Percentiles rank a stretch among this genome's conserved stretches.
These are phyloP conservation scores for Mortierella sp. DNA, from an alignment of 371 early-diverging fungal genomes.

Conservation along the genomic window DNA sequence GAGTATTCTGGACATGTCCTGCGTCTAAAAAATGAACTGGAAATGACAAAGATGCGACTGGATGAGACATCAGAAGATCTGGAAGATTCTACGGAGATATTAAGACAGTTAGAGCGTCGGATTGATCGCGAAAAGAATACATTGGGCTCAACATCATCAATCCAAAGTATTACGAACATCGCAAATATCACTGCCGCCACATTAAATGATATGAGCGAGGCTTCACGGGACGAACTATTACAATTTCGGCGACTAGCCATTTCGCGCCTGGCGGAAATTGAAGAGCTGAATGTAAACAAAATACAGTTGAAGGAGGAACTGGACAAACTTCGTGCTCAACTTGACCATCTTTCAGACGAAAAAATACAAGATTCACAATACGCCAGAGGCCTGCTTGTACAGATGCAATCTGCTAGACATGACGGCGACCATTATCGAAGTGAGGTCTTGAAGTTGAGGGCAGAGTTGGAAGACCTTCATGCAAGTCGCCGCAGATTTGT, in stretches of 20 bases:
- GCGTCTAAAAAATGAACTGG: constrained; percentile 36
- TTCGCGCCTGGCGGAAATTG: constrained; percentile 66
- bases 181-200: constrained; percentile 5
- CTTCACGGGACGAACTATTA: constrained; percentile 51
- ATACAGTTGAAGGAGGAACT: constrained; percentile 60
- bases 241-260: constrained; percentile 60
- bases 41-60: constrained; percentile 36
- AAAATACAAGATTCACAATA: constrained; percentile 60
- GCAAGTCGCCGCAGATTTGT: constrained; percentile 71
- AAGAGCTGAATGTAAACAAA: constrained; percentile 63
- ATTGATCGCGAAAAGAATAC: constrained; percentile 25
- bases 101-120: constrained; percentile 18
- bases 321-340: constrained; percentile 64
- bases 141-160: not conserved
- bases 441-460: constrained; percentile 62
- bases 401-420: constrained; percentile 63
- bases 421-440: constrained; percentile 63
- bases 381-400: constrained; percentile 63
- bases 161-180: not conserved
- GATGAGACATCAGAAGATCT: constrained; percentile 23
- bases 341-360: constrained; percentile 61
- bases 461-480: constrained; percentile 77
- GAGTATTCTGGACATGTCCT: constrained; percentile 28
- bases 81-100: constrained; percentile 19
- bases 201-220: constrained; percentile 32